Percentiles rank a stretch among this genome's conserved stretches.
These are phyloP conservation scores for Ceratobasidium sp. DNA, from an alignment of 1,284 basidiomycete genomes.

Conservation along the genomic window DNA sequence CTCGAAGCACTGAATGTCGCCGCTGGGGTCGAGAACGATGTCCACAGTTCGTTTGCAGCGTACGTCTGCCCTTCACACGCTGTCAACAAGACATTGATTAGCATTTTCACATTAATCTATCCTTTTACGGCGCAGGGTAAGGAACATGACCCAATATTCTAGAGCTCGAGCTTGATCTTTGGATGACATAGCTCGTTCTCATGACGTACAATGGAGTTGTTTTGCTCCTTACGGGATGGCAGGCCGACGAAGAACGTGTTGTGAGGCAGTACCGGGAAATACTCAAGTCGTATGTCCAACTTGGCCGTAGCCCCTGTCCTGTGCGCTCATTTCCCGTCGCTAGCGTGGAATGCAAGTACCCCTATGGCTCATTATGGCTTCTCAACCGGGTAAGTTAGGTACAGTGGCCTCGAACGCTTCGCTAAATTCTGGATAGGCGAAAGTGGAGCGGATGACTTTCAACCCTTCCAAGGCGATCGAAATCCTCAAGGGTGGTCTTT, in stretches of 20 bases:
- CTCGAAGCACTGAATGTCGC: constrained; percentile 75
- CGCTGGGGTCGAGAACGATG: constrained; percentile 68
- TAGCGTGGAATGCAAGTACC: constrained; percentile 69
- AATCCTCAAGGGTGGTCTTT: constrained; percentile 70
- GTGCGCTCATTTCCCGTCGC: neutral
- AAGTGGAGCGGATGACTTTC: constrained; percentile 76
- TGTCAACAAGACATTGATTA: constrained; percentile 23
- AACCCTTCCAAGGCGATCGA: constrained; percentile 73
- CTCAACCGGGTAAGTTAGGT: constrained; percentile 68
- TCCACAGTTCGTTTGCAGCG: constrained; percentile 81
- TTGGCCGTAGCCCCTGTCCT: constrained; percentile 2
- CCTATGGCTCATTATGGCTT: constrained; percentile 78
- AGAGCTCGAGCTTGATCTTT: constrained; percentile 1
- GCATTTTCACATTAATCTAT: constrained; percentile 36
- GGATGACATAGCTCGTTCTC: constrained; percentile 68
- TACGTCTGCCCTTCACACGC: constrained; percentile 55
- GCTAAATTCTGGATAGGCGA: constrained; percentile 64
- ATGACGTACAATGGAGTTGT: constrained; percentile 83
- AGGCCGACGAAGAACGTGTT: constrained; percentile 75
- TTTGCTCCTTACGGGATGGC: constrained; percentile 73
- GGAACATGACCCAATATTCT: constrained; percentile 1
- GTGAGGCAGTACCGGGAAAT: constrained; percentile 72
- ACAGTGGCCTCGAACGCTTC: neutral
- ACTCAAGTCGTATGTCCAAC: constrained; percentile 65
- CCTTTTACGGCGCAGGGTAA: constrained; percentile 29